Base-by-base conservation (phyloP, 23 red algal genomes). In the Gracilaria caudata region DNA sequence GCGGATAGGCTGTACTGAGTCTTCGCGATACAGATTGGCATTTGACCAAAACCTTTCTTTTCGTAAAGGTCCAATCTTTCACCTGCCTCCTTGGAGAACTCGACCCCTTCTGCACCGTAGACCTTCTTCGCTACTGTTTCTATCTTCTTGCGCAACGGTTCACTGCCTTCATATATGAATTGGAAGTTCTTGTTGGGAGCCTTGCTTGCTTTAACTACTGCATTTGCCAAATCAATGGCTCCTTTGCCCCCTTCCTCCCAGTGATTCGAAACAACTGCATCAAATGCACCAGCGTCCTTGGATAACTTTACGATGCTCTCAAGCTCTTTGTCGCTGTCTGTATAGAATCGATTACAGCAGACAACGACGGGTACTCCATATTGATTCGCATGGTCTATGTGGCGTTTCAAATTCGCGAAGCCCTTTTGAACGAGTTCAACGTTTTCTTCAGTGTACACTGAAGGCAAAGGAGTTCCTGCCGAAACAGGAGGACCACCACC, bases 11-110 rank as follows among this genome's bases (percentile, higher is more conserved):
- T 92, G 68, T 99, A 99, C 82, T 99, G 97, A 24, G 97, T 99
- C 78, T 99, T 99, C 16, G 97, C 97, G 80, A 99, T 89, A 39
- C 97, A 99, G 17, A 99, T 73, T 20, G 97, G 93, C 83, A 99
- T 84, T 17, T 64, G 55, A 19, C 93, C 97, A 84, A 87, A 99
- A 0, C 97, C 97, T 34, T 79, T 91, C 32, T 38, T 44, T 57
- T 99, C 46, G 53, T 90, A 95, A 85, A 81, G 39, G 3, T 93
- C 97, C 28, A 99, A 44, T 30, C 77, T 90, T 20, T 55, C 38
- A 6, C 32, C 45, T n/a, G 97, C 97, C 28, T 93, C 55, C 19
- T 78, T 56, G 10, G 88, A 86, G 57, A 93, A 94, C 60, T 95
- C 88, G 25, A 99, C 90, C 13, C 88, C 89, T 25, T 86, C 77